Evolutionary conservation across 192 early-diverging fungal genomes (phyloP).

Genomic region (Entophlyctis luteolus): DNA sequence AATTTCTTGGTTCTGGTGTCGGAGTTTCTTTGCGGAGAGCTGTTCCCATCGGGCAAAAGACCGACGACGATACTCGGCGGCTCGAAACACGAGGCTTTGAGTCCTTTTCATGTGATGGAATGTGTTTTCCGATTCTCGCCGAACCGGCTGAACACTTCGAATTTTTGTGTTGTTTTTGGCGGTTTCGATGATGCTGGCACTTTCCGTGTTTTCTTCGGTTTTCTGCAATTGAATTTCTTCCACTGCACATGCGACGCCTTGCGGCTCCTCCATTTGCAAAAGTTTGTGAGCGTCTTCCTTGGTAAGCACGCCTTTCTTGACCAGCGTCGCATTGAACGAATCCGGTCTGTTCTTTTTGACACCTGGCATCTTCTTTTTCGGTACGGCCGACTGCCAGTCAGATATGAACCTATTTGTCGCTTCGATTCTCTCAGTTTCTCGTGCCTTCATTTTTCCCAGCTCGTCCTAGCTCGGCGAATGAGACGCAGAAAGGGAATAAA

Average conservation of each 20-base stretch:
- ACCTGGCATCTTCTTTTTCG: slow-evolving; percentile 19
- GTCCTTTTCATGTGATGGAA: too few species aligned
- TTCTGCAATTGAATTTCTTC: not conserved
- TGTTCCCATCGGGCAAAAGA: too few species aligned
- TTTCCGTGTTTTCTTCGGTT: too few species aligned
- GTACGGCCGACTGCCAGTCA: not conserved
- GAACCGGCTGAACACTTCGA: too few species aligned
- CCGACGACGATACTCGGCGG: too few species aligned
- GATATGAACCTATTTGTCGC: not conserved
- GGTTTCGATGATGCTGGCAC: too few species aligned
- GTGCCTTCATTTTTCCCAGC: not conserved
- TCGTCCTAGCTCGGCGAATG: slow-evolving; percentile 1
- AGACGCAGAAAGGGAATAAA: not conserved
- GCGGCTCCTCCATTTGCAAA: not conserved
- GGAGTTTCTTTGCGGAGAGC: too few species aligned
- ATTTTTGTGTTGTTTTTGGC: too few species aligned
- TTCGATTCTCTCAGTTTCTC: not conserved
- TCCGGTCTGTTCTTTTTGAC: not conserved
- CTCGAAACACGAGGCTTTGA: too few species aligned
- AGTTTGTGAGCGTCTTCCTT: slow-evolving; percentile 8
- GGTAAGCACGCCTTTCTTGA: not conserved
- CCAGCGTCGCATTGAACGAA: slow-evolving; percentile 15
- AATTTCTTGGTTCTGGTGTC: too few species aligned
- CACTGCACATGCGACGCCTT: not conserved
- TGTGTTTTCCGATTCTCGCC: too few species aligned